Evolutionary conservation across 2,329 filamentous ascomycete genomes (phyloP).

Genomic region (Ceratocystis destructans): DNA sequence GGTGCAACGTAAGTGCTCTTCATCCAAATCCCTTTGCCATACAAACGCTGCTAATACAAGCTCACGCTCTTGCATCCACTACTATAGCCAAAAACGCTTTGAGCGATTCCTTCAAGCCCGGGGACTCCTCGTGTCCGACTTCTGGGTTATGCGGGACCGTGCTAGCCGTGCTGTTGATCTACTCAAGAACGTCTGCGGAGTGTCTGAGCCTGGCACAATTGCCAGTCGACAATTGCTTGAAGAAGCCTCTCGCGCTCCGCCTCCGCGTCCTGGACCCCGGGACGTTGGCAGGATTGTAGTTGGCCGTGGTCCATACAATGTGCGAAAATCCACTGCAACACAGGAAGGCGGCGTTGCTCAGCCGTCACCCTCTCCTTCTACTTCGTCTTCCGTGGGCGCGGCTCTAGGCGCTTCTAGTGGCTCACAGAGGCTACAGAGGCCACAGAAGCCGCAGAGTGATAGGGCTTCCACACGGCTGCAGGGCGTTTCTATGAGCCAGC

Average conservation of each 20-base stretch:
- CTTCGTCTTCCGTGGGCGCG: not conserved
- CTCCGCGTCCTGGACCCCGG: slow-evolving; percentile 8
- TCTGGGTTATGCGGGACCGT: slow-evolving; percentile 18
- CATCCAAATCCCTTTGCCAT: not conserved
- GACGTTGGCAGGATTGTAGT: slow-evolving; percentile 15
- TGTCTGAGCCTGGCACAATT: slow-evolving; percentile 19
- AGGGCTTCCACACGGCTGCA: not conserved
- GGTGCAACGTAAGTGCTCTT: slow-evolving; percentile 51
- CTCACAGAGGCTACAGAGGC: not conserved
- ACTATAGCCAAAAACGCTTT: slow-evolving; percentile 49
- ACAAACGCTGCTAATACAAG: not conserved
- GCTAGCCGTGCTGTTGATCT: slow-evolving; percentile 16
- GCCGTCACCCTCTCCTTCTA: not conserved
- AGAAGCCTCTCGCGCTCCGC: slow-evolving; percentile 12
- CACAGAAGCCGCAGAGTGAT: not conserved
- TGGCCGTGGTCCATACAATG: not conserved
- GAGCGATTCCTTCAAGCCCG: slow-evolving; percentile 51
- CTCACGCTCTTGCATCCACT: not conserved
- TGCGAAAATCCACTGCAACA: too few relatives aligned
- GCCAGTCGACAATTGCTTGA: slow-evolving; percentile 15
- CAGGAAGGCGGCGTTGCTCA: not conserved
- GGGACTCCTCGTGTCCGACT: slow-evolving; percentile 29
- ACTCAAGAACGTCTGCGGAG: slow-evolving; percentile 17
- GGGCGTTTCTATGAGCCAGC: not conserved
- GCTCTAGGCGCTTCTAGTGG: not conserved